Conservation (phyloP, 2,329 filamentous ascomycete species). For the Escovopsis sp. region DNA sequence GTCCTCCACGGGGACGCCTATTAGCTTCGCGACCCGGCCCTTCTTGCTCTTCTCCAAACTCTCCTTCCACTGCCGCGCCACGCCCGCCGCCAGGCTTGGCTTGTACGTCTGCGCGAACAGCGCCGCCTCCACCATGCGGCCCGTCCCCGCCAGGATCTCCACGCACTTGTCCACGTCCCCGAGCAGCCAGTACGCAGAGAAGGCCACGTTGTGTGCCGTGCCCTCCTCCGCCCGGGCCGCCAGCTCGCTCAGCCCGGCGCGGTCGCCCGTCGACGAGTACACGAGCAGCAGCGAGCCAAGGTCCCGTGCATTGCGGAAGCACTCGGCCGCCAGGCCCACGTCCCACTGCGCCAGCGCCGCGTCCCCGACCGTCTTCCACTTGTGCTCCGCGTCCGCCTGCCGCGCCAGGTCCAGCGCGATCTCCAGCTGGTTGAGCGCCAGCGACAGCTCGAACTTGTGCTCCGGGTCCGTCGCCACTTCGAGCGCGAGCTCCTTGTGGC, state of each 20-base stretch:
- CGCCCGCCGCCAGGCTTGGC: conserved; percentile 53
- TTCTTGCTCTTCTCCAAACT: conserved; percentile 73
- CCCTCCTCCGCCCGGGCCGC: conserved; percentile 59
- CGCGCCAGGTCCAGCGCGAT: conserved; percentile 75
- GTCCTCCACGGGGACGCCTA: conserved; percentile 69
- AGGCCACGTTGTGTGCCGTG: conserved; percentile 82
- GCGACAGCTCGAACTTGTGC: conserved; percentile 87
- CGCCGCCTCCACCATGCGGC: conserved; percentile 69
- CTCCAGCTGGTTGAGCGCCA: conserved; percentile 68
- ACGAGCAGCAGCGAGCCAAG: conserved; percentile 77
- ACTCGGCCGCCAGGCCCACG: conserved; percentile 74
- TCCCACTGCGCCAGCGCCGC: conserved; percentile 80
- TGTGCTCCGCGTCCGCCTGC: conserved; percentile 78
- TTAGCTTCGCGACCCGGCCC: conserved; percentile 64
- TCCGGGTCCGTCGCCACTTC: conserved; percentile 90
- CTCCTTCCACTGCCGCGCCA: conserved; percentile 70
- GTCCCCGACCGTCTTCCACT: conserved; percentile 96
- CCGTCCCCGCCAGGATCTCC: conserved; percentile 63
- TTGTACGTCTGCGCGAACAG: conserved; percentile 94
- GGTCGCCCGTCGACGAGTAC: conserved; percentile 72
- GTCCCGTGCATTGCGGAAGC: conserved; percentile 82
- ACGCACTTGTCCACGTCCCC: conserved; percentile 72
- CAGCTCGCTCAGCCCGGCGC: conserved; percentile 55
- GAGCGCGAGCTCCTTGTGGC: conserved; percentile 87
- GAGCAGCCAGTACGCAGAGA: conserved; percentile 77